phyloP scores from a whole-genome alignment of 2,329 filamentous ascomycete species.

The Aspergillus aculeatus region DNA sequence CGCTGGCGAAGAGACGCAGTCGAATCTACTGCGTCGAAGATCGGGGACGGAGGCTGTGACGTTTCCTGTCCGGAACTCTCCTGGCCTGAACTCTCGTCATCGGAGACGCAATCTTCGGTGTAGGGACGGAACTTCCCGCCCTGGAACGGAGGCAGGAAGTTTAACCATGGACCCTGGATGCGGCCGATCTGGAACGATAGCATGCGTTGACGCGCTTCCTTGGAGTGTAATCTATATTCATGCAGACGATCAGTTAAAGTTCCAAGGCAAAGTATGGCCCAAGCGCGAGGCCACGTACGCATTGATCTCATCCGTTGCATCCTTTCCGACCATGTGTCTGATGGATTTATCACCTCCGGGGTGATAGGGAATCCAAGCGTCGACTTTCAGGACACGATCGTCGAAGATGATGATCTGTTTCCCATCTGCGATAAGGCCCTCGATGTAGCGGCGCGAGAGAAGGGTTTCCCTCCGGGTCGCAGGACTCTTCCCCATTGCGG shows the following conservation, averaged over 20 bases:
- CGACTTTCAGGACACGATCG: slow-evolving; percentile 77
- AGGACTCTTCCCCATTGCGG: slow-evolving; percentile 10
- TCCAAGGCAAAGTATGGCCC: slow-evolving; percentile 4
- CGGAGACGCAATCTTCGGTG: slow-evolving; percentile 44
- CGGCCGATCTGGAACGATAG: slow-evolving; percentile 77
- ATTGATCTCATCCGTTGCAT: slow-evolving; percentile 92
- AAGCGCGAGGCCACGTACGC: slow-evolving; percentile 59
- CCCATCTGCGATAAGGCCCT: slow-evolving; percentile 79
- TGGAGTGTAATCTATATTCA: slow-evolving; percentile 70
- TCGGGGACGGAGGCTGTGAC: slow-evolving; percentile 58
- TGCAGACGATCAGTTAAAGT: slow-evolving; percentile 11
- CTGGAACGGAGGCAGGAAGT: slow-evolving; percentile 89
- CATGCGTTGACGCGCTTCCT: slow-evolving; percentile 74
- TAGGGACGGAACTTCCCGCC: slow-evolving; percentile 71
- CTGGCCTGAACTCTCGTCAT: slow-evolving; percentile 31
- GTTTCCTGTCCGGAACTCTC: slow-evolving; percentile 52
- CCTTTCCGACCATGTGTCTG: slow-evolving; percentile 85
- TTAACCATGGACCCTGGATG: slow-evolving; percentile 77
- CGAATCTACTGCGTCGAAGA: slow-evolving; percentile 56
- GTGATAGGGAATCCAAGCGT: slow-evolving; percentile 85
- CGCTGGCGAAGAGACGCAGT: slow-evolving; percentile 38
- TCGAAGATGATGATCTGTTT: slow-evolving; percentile 78
- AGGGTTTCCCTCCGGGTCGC: slow-evolving; percentile 47
- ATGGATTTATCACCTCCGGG: slow-evolving; percentile 91
- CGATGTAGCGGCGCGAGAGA: slow-evolving; percentile 65